Percentiles rank a stretch among this genome's conserved stretches.
Evolutionary conservation across 2,329 filamentous ascomycete species (phyloP).

Genomic region (Ploettnerulaceae sp.): DNA sequence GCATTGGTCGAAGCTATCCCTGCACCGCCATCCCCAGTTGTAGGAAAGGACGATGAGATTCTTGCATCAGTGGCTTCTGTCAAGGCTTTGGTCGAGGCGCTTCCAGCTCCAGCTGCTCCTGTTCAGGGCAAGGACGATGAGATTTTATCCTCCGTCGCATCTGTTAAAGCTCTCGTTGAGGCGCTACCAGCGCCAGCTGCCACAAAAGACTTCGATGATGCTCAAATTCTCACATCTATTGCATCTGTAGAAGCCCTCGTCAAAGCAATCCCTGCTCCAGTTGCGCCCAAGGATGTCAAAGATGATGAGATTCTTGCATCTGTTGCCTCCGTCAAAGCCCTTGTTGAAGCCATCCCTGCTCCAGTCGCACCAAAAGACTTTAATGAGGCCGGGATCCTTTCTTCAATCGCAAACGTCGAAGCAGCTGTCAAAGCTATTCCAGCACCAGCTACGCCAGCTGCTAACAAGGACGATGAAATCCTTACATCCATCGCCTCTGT

Average conservation of each 20-base stretch:
- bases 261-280: constrained; percentile 2
- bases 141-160: constrained; percentile 3
- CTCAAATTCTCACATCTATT: constrained; percentile 11
- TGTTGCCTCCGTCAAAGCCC: constrained; percentile 5
- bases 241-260: constrained; percentile 5
- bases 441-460: not conserved
- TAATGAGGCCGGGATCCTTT: constrained; percentile 8
- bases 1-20: constrained; percentile 5
- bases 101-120: constrained; percentile 6
- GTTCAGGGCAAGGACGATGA: constrained; percentile 6
- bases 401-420: constrained; percentile 2
- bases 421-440: constrained; percentile 7
- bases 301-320: constrained; percentile 16
- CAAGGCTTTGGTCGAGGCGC: constrained; percentile 6
- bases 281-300: not conserved
- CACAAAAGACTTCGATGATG: constrained; percentile 4
- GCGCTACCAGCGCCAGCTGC: constrained; percentile 13
- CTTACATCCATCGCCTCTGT: constrained; percentile 4
- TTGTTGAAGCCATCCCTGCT: constrained; percentile 9
- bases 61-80: constrained; percentile 3
- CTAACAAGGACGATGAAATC: constrained; percentile 16
- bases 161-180: constrained; percentile 16
- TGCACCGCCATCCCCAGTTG: too few relatives aligned
- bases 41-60: constrained; percentile 6
- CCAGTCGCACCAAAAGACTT: constrained; percentile 1